Conservation (phyloP, 805 yeast species). For the Cyberlindnera saturnus region DNA sequence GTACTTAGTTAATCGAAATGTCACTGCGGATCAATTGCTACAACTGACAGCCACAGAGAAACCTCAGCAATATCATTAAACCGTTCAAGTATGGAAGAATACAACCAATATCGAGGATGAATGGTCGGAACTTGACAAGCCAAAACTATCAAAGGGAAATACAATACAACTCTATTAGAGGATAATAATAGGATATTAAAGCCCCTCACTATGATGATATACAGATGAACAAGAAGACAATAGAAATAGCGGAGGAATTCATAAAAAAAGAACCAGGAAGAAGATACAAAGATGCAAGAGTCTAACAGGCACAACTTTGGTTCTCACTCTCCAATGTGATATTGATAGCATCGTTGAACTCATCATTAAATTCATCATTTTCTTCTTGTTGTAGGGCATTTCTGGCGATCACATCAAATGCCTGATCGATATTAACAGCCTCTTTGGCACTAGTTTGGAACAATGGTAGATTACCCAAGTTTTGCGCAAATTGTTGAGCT, state of each 20-base stretch:
- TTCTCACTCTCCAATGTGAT: slow-evolving; percentile 82
- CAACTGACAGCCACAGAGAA: too few species aligned
- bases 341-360: slow-evolving; percentile 93
- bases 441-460: slow-evolving; percentile 98
- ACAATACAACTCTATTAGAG: too few species aligned
- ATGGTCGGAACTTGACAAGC: too few species aligned
- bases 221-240: neutral
- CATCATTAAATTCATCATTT: slow-evolving; percentile 84
- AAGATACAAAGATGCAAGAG: neutral
- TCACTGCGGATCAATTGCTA: too few species aligned
- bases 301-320: slow-evolving; percentile 21
- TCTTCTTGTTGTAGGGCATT: slow-evolving; percentile 95
- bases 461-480: slow-evolving; percentile 75
- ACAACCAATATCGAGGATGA: too few species aligned
- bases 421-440: slow-evolving; percentile 89
- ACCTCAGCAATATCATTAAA: too few species aligned
- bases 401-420: slow-evolving; percentile 92
- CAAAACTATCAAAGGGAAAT: too few species aligned
- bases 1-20: too few species aligned
- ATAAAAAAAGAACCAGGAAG: neutral
- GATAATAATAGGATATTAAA: too few species aligned
- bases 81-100: too few species aligned
- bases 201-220: neutral
- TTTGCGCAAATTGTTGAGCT: slow-evolving; percentile 57
- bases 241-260: too few species aligned